Base-by-base conservation (phyloP, 306 rosid species). In the Ochetophila trinervis region DNA sequence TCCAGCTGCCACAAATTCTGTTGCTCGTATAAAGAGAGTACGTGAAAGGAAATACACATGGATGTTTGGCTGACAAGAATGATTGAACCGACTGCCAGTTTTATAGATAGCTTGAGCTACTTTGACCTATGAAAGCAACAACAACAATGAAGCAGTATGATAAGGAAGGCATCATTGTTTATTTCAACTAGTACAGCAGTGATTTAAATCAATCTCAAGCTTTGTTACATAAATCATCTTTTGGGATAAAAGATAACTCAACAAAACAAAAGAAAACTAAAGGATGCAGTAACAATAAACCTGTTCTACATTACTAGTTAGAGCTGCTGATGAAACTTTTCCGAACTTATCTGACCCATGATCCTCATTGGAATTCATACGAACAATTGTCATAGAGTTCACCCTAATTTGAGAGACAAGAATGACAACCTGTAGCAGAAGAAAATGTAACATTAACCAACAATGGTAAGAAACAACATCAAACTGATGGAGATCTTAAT, bases 101-200 rank as follows among this genome's bases (percentile, higher is more conserved):
- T 63, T 79, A 74, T 91, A 91, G 70, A 91, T 86, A 80, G 94
- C 96, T 68, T 91, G 89, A 36, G 96, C 97, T 78, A 84, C 94
- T 80, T 80, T 83, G 72, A 86, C 85, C 96, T 91, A 56, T 47
- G 50, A 67, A 60, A 83, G 66, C 66, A 74, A 74, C 63, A 76
- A 80, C 21, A 73, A 70, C 19, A 49, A 24, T 20, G 19, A 69
- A 21, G 32, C 48, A 79, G 57, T 42, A 74, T 54, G 50, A 60
- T 55, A 61, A 12, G 58, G 59, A 78, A 63, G 68, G 49, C 47
- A 69, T 16, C 40, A 58, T 32, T 57, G 36, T 66, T 48, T 44
- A 15, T 59, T 40, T 53, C 23, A 60, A 57, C 11, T n/a, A n/a
- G n/a, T n/a, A n/a, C n/a, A n/a, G n/a, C n/a, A n/a, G n/a, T 20